phyloP scores from a whole-genome alignment of 768 basidiomycete species.

The Auricularia heimuer region DNA sequence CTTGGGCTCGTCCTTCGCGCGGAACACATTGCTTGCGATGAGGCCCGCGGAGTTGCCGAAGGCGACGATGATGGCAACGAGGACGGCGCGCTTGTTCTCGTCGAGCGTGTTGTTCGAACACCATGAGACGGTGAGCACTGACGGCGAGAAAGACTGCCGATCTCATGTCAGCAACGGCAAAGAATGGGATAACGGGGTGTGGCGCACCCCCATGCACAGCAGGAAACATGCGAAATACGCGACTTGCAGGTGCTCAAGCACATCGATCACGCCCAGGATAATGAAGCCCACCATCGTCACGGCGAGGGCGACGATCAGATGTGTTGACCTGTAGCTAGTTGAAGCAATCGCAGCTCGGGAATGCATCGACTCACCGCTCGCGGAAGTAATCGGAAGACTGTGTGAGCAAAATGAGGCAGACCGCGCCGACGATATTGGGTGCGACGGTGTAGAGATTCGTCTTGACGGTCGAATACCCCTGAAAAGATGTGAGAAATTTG shows the following conservation, averaged over 20 bases:
- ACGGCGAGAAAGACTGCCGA: background rate
- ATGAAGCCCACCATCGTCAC: constrained; percentile 9
- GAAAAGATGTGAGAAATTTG: background rate
- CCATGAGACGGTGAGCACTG: constrained; percentile 15
- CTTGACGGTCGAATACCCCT: constrained; percentile 36
- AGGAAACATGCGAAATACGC: constrained; percentile 50
- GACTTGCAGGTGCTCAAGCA: constrained; percentile 27
- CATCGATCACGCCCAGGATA: constrained; percentile 35
- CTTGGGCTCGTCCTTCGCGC: constrained; percentile 37
- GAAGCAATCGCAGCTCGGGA: constrained; percentile 18
- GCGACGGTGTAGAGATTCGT: constrained; percentile 46
- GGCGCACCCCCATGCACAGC: constrained; percentile 36
- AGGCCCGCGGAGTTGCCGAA: constrained; percentile 34
- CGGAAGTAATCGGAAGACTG: constrained; percentile 44
- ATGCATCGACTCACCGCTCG: constrained; percentile 30
- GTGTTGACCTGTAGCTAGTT: background rate
- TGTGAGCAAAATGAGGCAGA: constrained; percentile 35
- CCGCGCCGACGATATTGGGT: constrained; percentile 41
- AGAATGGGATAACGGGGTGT: background rate
- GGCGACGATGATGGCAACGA: constrained; percentile 44
- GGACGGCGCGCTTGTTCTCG: constrained; percentile 38
- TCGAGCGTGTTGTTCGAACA: constrained; percentile 41
- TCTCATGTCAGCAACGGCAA: constrained; percentile 6
- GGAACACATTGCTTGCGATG: constrained; percentile 43
- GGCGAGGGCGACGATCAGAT: constrained; percentile 10